Evolutionary conservation across 441 rosid genomes (phyloP).

Genomic region (Arabidopsis hybrid): DNA sequence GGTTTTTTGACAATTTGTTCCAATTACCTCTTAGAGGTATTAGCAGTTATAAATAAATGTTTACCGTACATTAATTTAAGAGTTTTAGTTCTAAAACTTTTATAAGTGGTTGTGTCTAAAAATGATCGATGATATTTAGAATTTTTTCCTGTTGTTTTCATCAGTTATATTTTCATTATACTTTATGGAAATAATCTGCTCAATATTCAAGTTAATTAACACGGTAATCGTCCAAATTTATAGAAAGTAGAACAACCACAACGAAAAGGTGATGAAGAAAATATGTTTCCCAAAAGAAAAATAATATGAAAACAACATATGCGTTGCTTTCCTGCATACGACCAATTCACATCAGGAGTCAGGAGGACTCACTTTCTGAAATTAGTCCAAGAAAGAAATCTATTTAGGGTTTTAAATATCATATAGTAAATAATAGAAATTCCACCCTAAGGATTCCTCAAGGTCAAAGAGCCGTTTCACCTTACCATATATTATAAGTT

Average conservation of each 20-base stretch:
- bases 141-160: no score
- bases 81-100: no score
- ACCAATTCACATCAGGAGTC: constrained; percentile 32
- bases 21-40: no score
- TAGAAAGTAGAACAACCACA: constrained; percentile 12
- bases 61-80: no score
- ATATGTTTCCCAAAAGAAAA: neutral
- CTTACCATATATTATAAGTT: constrained; percentile 22
- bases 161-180: neutral
- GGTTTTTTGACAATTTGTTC: no score
- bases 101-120: no score
- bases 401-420: constrained; percentile 2
- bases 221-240: neutral
- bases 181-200: neutral
- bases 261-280: constrained; percentile 3
- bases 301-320: constrained; percentile 30
- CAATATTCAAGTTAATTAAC: neutral
- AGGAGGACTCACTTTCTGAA: neutral
- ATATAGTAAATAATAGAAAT: neutral
- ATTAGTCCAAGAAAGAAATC: constrained; percentile 32
- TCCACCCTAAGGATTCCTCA: neutral
- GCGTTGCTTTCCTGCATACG: constrained; percentile 29
- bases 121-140: no score
- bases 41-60: no score
- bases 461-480: constrained; percentile 28